Percentiles rank a stretch among this genome's conserved stretches.
Evolutionary conservation across 306 rosid species (phyloP).

Genomic region (Pyrus bretschneideri): DNA sequence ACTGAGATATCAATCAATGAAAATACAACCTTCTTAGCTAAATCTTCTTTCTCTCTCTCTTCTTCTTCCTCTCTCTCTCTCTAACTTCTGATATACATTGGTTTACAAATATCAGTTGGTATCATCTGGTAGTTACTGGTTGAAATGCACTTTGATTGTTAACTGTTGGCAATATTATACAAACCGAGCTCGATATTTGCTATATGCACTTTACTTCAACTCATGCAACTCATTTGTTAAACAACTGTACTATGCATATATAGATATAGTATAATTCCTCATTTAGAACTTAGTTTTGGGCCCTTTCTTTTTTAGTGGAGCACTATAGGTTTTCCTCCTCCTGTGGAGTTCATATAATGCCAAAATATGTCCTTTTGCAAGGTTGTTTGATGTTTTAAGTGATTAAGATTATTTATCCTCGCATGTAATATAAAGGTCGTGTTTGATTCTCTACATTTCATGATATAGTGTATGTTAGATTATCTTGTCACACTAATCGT

Average conservation of each 20-base stretch:
- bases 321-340: conserved; percentile 6
- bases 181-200: neutral
- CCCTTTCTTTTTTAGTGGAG: conserved; percentile 16
- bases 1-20: no score
- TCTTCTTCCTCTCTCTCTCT: no score
- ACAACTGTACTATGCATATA: neutral
- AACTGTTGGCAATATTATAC: neutral
- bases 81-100: no score
- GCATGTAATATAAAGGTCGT: neutral
- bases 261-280: neutral
- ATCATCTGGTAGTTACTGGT: neutral
- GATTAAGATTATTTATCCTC: no score
- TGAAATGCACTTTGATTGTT: neutral
- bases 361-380: neutral
- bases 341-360: neutral
- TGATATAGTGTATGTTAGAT: no score
- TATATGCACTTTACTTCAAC: neutral
- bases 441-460: neutral
- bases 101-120: neutral
- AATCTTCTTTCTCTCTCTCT: no score
- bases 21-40: no score
- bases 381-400: neutral
- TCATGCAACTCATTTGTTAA: neutral
- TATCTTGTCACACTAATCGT: no score
- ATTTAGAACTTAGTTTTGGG: neutral